phyloP scores from a whole-genome alignment of 2,329 filamentous ascomycete species.

The Monosporascus cannonballus region DNA sequence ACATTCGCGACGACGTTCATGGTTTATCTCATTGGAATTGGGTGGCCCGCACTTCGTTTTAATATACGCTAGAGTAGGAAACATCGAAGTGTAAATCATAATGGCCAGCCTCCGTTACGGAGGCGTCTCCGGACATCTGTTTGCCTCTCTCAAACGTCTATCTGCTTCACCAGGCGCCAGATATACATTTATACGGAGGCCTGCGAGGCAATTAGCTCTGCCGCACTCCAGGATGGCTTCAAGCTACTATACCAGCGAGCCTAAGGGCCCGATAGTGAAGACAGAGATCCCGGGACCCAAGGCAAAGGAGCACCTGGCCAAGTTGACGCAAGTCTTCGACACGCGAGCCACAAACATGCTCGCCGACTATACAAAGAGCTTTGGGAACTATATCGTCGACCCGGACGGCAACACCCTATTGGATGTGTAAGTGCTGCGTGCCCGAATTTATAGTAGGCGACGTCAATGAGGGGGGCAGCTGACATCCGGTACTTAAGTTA shows the following conservation, averaged over 20 bases:
- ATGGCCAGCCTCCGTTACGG: slow-evolving; percentile 24
- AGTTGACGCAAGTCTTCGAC: slow-evolving; percentile 76
- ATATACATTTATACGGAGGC: slow-evolving; percentile 6
- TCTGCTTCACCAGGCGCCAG: slow-evolving; percentile 8
- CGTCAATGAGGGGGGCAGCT: slow-evolving; percentile 1
- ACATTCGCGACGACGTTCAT: too few relatives aligned
- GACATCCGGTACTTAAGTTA: slow-evolving; percentile 45
- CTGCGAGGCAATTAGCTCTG: slow-evolving; percentile 10
- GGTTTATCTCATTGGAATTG: too few relatives aligned
- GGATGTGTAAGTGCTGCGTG: slow-evolving; percentile 52
- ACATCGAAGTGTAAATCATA: slow-evolving; percentile 1
- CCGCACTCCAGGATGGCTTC: slow-evolving; percentile 21
- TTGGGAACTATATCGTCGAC: slow-evolving; percentile 76
- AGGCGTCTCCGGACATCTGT: slow-evolving; percentile 20
- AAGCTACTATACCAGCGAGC: slow-evolving; percentile 36
- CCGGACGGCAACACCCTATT: slow-evolving; percentile 65
- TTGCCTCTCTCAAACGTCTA: slow-evolving; percentile 11
- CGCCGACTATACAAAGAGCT: slow-evolving; percentile 65
- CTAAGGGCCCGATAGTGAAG: slow-evolving; percentile 46
- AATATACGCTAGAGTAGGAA: not conserved
- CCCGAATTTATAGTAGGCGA: not conserved
- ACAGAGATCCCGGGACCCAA: slow-evolving; percentile 69
- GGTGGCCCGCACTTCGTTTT: too few relatives aligned
- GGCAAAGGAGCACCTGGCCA: slow-evolving; percentile 60
- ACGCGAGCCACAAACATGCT: slow-evolving; percentile 82